Base-by-base conservation (phyloP, 1,139 yeast genomes). In the Geotrichum restrictum region DNA sequence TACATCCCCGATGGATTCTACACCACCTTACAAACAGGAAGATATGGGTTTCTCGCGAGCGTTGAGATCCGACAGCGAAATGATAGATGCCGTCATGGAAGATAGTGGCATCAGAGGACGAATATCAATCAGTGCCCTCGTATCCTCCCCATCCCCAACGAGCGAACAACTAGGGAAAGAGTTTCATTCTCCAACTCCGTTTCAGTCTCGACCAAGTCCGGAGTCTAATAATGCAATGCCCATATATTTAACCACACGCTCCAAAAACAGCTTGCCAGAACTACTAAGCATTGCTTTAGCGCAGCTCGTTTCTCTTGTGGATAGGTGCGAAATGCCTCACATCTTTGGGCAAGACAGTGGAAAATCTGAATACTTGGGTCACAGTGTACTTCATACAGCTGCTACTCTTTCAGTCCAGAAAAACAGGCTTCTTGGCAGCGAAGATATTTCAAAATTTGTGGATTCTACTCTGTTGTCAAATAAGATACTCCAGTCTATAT, bases 381-480 rank as follows among this genome's bases (percentile, higher is more conserved):
- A 76, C 54, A 69, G 78, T 10, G 71, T 81, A 3, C 73, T 83
- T 3, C 65, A 75, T 3, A 71, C 83, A 1, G 73, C 84, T 6
- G 74, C 83, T 5, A 73, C 83, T 3, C 80, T 77, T 61, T 76
- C 83, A 8, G 70, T 83, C 51, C 88, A 82, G 57, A 24, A 34
- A 2, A 31, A 11, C 11, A n/a, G 21, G 14, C 22, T 49, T 31
- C n/a, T 32, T 13, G 13, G 33, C 24, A 7, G 29, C 19, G 49
- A 45, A 16, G 37, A 46, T 7, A 22, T 45, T 10, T 24, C 41
- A 14, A 14, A 31, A 3, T 45, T 43, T 18, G 43, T 45, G 10
- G 38, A 36, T 3, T 13, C 42, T 19, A 33, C 36, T 4, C 44
- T 50, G 22, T 31, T 50, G 18, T 45, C 53, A 6, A 24, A 29